These are phyloP conservation scores for Tolypocladium tundrense DNA, from an alignment of 2,329 filamentous ascomycete genomes.

Conservation along the genomic window DNA sequence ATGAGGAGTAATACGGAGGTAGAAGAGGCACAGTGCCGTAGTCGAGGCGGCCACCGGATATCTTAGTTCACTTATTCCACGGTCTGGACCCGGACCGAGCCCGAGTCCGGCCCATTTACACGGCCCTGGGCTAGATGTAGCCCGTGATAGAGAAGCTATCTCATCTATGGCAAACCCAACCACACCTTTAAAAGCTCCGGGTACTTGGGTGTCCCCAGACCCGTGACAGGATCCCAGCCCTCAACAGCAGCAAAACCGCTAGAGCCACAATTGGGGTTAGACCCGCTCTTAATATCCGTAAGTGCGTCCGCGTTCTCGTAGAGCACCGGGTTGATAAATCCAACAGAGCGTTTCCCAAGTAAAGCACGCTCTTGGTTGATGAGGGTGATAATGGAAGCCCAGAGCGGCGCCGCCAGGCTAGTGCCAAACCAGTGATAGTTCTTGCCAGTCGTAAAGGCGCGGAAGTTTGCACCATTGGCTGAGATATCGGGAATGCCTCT, in stretches of 20 bases:
- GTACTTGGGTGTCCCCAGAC: slow-evolving; percentile 7
- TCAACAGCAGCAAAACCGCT: slow-evolving; percentile 5
- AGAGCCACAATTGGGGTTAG: slow-evolving; percentile 25
- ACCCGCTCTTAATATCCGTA: slow-evolving; percentile 27
- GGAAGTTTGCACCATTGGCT: slow-evolving; percentile 40
- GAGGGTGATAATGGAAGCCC: slow-evolving; percentile 10
- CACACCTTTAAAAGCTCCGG: slow-evolving; percentile 4
- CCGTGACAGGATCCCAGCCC: slow-evolving; percentile 7
- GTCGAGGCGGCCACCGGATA: no score
- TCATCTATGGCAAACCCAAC: slow-evolving; percentile 1
- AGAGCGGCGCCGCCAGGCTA: slow-evolving; percentile 9
- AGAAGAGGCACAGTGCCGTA: no score
- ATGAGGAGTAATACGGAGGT: no score
- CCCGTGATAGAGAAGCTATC: no score
- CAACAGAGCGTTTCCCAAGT: slow-evolving; percentile 24
- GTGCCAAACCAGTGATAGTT: slow-evolving; percentile 8
- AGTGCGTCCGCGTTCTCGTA: slow-evolving; percentile 24
- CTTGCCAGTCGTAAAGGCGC: background rate
- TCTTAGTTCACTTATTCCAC: no score
- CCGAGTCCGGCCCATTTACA: no score
- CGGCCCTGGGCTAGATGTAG: no score
- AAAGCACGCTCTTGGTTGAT: slow-evolving; percentile 9
- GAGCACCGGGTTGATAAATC: slow-evolving; percentile 29
- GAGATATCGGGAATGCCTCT: slow-evolving; percentile 28
- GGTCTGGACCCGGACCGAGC: no score